Percentiles rank a stretch among this genome's conserved stretches.
These are phyloP conservation scores for Panicum miliaceum DNA, from an alignment of 176 grass and related monocot genomes.

Conservation along the genomic window DNA sequence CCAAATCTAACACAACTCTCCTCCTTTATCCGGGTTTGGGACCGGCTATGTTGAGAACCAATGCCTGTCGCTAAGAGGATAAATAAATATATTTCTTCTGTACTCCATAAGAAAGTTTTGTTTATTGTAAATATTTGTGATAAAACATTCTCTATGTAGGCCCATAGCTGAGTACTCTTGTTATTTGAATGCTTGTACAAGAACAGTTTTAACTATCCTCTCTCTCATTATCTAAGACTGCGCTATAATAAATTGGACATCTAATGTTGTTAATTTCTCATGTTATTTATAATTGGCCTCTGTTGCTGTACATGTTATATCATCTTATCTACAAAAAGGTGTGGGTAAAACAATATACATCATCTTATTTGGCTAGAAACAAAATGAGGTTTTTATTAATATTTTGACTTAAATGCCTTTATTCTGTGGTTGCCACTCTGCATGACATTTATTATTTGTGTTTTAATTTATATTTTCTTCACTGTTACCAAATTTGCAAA, in stretches of 20 bases:
- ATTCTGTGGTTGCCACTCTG: background rate
- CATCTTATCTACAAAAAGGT: background rate
- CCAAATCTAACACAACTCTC: too few relatives aligned
- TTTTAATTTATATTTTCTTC: slow-evolving; percentile 24
- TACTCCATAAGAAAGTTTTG: background rate
- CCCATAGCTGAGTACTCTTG: background rate
- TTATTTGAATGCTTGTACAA: background rate
- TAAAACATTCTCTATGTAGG: background rate
- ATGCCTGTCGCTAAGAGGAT: too few relatives aligned
- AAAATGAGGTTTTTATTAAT: slow-evolving; percentile 4
- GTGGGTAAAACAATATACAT: background rate
- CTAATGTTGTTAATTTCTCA: background rate
- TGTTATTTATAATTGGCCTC: background rate
- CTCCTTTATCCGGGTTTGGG: too few relatives aligned
- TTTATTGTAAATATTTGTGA: slow-evolving; percentile 13
- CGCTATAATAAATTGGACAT: background rate
- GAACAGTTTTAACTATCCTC: background rate
- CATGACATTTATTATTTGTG: background rate
- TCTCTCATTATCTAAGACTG: background rate
- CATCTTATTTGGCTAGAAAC: background rate
- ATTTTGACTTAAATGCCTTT: background rate
- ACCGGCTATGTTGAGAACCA: too few relatives aligned
- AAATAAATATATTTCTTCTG: background rate
- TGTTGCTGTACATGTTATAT: background rate
- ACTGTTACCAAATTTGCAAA: background rate